These are phyloP conservation scores for Adansonia gregorii DNA, from an alignment of 441 rosid species.

Conservation along the genomic window DNA sequence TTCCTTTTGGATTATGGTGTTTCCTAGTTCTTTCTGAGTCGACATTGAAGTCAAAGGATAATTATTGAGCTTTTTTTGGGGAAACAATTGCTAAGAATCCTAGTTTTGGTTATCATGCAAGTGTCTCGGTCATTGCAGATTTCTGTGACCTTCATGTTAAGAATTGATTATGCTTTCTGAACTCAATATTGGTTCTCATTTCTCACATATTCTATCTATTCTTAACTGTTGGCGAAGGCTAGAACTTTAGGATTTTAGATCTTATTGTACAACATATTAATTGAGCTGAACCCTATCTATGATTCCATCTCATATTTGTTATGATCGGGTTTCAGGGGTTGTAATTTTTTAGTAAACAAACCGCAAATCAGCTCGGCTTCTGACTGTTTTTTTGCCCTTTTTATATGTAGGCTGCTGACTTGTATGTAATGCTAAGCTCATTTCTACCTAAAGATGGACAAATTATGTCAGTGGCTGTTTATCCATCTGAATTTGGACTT, in stretches of 20 bases:
- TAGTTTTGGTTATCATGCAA: background rate
- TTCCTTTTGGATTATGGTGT: background rate
- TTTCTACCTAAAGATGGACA: slow-evolving; percentile 84
- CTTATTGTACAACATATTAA: background rate
- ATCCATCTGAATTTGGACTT: slow-evolving; percentile 93
- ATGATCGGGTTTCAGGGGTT: background rate
- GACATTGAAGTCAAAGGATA: background rate
- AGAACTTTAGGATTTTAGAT: background rate
- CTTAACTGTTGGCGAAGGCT: background rate
- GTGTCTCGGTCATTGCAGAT: background rate
- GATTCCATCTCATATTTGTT: background rate
- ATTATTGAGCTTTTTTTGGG: background rate
- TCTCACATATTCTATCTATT: background rate
- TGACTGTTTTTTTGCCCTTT: slow-evolving; percentile 3
- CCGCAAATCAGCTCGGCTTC: background rate
- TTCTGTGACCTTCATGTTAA: background rate
- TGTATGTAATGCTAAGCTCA: slow-evolving; percentile 74
- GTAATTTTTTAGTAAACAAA: background rate
- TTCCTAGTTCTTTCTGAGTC: background rate
- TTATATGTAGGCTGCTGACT: slow-evolving; percentile 70
- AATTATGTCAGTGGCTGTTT: slow-evolving; percentile 71
- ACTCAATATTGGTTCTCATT: background rate
- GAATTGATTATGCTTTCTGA: background rate
- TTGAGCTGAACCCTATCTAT: background rate
- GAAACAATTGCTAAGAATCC: background rate